Evolutionary conservation across 1,284 basidiomycete species (phyloP).

Genomic region (Pterula multifida): DNA sequence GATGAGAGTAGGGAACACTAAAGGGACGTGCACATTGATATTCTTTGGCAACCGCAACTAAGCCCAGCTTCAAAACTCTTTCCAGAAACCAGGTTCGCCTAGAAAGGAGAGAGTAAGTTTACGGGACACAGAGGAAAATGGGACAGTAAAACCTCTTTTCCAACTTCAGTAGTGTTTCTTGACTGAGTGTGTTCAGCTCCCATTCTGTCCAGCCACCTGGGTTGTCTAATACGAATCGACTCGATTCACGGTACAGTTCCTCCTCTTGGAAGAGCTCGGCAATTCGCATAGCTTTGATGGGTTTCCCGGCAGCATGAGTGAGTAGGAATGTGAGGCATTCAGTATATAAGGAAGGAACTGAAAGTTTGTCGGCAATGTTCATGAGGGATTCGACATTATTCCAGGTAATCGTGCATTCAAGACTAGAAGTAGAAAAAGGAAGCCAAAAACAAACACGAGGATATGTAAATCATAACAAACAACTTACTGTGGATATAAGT

Average conservation of each 20-base stretch:
- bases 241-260: conserved; percentile 81
- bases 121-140: neutral
- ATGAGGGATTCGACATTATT: conserved; percentile 83
- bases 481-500: conserved; percentile 73
- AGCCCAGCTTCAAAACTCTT: conserved; percentile 81
- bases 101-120: conserved; percentile 1
- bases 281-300: conserved; percentile 83
- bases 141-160: conserved; percentile 56
- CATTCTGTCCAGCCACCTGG: conserved; percentile 76
- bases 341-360: conserved; percentile 67
- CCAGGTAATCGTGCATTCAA: conserved; percentile 88
- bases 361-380: conserved; percentile 79
- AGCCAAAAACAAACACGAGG: neutral
- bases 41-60: conserved; percentile 79
- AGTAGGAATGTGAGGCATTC: conserved; percentile 80
- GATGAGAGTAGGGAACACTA: conserved; percentile 8
- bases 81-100: conserved; percentile 92
- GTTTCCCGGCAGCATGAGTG: conserved; percentile 81
- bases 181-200: conserved; percentile 69
- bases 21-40: conserved; percentile 65
- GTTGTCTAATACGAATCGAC: conserved; percentile 84
- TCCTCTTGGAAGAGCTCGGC: conserved; percentile 81
- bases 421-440: conserved; percentile 26
- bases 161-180: conserved; percentile 75
- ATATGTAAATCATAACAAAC: neutral